Evolutionary conservation across 2,329 filamentous ascomycete genomes (phyloP), one percentile per base, ranked within the genome.

Genomic region (Fusarium sp.): DNA sequence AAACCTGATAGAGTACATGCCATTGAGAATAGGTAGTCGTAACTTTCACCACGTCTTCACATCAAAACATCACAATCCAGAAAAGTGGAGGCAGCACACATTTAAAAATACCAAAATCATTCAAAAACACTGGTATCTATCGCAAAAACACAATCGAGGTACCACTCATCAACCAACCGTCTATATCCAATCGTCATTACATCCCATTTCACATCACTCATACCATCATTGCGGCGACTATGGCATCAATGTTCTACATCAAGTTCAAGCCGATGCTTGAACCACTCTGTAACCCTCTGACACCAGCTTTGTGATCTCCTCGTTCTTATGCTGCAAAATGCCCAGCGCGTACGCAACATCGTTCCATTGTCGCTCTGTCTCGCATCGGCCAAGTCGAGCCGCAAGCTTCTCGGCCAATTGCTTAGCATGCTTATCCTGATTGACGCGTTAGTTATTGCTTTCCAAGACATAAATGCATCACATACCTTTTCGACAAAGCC

Each of bases 401-500:
- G 96, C 94, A 64, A 99, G 84, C 80, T 99, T 99, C 65, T 95
- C 91, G 0, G 96, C 90, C 27, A 99, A 85, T 77, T 99, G 95
- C 74, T 94, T 96, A 49, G 96, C 94, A 76, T 99, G 96, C 82
- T 97, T 97, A 79, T 99, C 96, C 94, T 97, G 69, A 51, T 49
- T 13, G 27, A 48, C 39, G 44, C 35, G 67, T 75, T 68, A 71
- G 61, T 49, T 35, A 56, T 32, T 48, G 37, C 27, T 37, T 49
- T 19, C 22, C 41, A 11, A 17, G 45, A 15, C 6, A 41, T 7
- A 20, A 4, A 8, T 41, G 35, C 8, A 43, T 9, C 25, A 77
- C 84, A 75, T 83, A 96, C 94, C 91, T 98, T 99, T 77, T 99
- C 96, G 68, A 99, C 94, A 78, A 99, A 99, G 2, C 94, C 93